Evolutionary conservation across 1,284 basidiomycete species (phyloP), one percentile per base, ranked within the genome.

Genomic region (Fomitopsis schrenkii): DNA sequence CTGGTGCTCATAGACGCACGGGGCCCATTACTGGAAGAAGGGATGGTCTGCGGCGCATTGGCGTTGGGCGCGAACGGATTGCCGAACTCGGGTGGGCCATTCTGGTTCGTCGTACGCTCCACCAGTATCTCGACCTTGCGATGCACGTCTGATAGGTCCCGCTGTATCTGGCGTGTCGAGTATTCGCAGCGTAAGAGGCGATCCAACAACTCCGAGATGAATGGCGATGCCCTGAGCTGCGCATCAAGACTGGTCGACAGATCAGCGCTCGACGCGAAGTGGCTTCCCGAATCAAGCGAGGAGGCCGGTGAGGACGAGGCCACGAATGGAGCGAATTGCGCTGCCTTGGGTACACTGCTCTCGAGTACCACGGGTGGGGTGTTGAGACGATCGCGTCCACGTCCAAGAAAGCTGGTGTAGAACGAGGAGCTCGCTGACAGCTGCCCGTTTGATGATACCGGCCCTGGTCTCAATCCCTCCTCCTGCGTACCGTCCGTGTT

Each of bases 81-180:
- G 71, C 88, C 87, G 77, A 92, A 92, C 67, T 91, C 88, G 19
- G 86, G 86, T 59, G 86, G 82, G 15, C 74, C 72, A 57, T 61
- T 64, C 59, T 64, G 19, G 42, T 70, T 75, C 46, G 75, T 63
- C 8, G 83, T 81, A 42, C 88, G 83, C 63, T 94, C 91, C 44
- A 94, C 78, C 58, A 94, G 79, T 14, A 93, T 70, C 70, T 88
- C 85, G 59, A 94, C 83, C 75, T 94, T 94, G 69, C 84, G 84
- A 63, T 87, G 83, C 53, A 95, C 79, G 68, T 92, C 90, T 7
- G 79, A 79, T 42, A 94, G 78, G 67, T 93, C 87, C 7, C 85
- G 82, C 68, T 90, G 88, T 55, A 94, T 86, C 67, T 94, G 87
- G 50, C 85, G 81, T 40, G 86, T 83, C 3, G 85, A 80, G 61